Conservation (phyloP, 352 stramenopile genomes). For the Phytophthora hybrid region DNA sequence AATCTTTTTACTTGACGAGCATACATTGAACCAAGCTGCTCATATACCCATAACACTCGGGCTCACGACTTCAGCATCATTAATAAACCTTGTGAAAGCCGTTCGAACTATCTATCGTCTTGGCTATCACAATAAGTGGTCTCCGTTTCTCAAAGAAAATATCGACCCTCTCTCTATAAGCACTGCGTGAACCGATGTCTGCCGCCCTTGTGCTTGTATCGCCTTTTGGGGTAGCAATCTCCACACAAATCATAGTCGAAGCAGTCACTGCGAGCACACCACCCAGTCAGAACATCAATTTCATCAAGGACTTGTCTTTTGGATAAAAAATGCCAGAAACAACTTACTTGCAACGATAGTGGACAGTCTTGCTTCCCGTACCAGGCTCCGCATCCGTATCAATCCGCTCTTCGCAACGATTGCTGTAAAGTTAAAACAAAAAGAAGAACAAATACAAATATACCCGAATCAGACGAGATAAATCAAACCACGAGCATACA, state of each 20-base stretch:
- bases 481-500: not conserved
- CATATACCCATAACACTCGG: not conserved
- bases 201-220: conserved; percentile 45
- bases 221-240: conserved; percentile 53
- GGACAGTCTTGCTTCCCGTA: conserved; percentile 33
- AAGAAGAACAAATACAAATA: not conserved
- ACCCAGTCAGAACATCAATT: conserved; percentile 13
- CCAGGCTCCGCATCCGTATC: conserved; percentile 37
- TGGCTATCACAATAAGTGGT: conserved; percentile 12
- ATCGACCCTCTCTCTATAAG: conserved; percentile 36
- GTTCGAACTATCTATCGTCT: conserved; percentile 18
- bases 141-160: conserved; percentile 16
- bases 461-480: not conserved
- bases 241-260: conserved; percentile 82
- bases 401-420: conserved; percentile 42
- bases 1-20: not conserved
- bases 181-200: conserved; percentile 51
- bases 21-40: not conserved
- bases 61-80: not conserved
- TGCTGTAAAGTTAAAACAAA: conserved; percentile 22
- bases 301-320: not conserved
- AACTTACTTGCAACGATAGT: conserved; percentile 51
- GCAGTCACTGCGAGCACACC: conserved; percentile 56
- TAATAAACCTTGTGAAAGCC: conserved; percentile 8
- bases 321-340: not conserved